Evolutionary conservation across 2,329 filamentous ascomycete species (phyloP).

Genomic region (Macroventuria anomochaeta): DNA sequence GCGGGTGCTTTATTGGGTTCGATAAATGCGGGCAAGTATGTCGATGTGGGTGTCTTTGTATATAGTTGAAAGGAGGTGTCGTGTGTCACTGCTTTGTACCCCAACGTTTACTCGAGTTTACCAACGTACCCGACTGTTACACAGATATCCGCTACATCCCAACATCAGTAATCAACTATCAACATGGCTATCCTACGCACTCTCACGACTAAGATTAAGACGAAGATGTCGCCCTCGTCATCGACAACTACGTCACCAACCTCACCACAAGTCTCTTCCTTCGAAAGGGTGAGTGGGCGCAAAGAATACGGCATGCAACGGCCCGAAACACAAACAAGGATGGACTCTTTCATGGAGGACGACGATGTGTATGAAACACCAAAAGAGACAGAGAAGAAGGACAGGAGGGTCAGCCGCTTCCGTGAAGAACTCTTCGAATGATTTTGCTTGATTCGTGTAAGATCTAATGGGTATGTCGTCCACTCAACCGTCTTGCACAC

Average conservation of each 20-base stretch:
- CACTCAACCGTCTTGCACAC: background rate
- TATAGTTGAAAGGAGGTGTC: slow-evolving; percentile 17
- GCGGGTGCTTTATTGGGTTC: slow-evolving; percentile 20
- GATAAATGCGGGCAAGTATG: slow-evolving; percentile 15
- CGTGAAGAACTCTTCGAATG: slow-evolving; percentile 32
- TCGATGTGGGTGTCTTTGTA: slow-evolving; percentile 15
- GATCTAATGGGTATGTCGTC: slow-evolving; percentile 20
- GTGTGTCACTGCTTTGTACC: slow-evolving; percentile 4
- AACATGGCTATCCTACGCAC: slow-evolving; percentile 41
- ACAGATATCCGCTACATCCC: slow-evolving; percentile 8
- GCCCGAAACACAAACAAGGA: slow-evolving; percentile 22
- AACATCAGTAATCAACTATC: slow-evolving; percentile 6
- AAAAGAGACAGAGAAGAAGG: slow-evolving; percentile 27
- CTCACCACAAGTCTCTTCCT: slow-evolving; percentile 24
- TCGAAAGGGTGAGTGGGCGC: slow-evolving; percentile 35
- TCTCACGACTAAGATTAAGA: slow-evolving; percentile 41
- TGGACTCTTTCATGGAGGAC: slow-evolving; percentile 32
- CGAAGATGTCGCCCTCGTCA: slow-evolving; percentile 33
- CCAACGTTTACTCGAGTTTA: slow-evolving; percentile 1
- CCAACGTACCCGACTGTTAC: background rate
- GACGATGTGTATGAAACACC: slow-evolving; percentile 19
- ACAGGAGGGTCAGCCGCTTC: slow-evolving; percentile 40
- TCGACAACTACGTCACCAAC: slow-evolving; percentile 34
- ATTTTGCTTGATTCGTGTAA: background rate
- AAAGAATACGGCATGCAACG: slow-evolving; percentile 25